Evolutionary conservation across 129 eudicot species (phyloP).

Genomic region (Chrysanthemum makinoi): DNA sequence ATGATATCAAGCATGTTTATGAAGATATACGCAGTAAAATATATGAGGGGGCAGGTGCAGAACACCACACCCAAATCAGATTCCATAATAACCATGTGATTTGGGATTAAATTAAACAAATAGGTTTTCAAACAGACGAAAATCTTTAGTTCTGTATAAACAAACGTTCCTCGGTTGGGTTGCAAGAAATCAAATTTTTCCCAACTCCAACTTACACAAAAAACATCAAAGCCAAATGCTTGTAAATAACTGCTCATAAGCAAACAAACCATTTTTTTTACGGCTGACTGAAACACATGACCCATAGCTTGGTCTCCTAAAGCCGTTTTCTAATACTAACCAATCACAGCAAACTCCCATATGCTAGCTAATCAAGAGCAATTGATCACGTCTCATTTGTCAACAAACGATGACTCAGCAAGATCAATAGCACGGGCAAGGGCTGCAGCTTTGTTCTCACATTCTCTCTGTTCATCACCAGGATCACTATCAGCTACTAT

Average conservation of each 20-base stretch:
- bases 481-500: slow-evolving; percentile 89
- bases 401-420: slow-evolving; percentile 94
- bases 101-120: background rate
- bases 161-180: slow-evolving; percentile 3
- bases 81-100: background rate
- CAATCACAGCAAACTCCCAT: background rate
- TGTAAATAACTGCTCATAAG: background rate
- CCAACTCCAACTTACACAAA: background rate
- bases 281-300: background rate
- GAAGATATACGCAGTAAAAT: no score
- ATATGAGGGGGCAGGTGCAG: background rate
- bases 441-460: slow-evolving; percentile 90
- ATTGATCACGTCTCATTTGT: slow-evolving; percentile 29
- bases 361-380: no score
- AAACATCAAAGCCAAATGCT: slow-evolving; percentile 4
- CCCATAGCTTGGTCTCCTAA: slow-evolving; percentile 5
- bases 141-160: background rate
- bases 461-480: slow-evolving; percentile 76
- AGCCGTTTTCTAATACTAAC: background rate
- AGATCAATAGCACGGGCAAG: slow-evolving; percentile 96
- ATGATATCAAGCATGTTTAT: no score
- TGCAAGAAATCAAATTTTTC: background rate
- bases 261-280: no score
- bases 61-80: background rate
- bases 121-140: background rate